Base-by-base conservation (phyloP, 1,139 yeast genomes). In the Protomyces macrosporus region DNA sequence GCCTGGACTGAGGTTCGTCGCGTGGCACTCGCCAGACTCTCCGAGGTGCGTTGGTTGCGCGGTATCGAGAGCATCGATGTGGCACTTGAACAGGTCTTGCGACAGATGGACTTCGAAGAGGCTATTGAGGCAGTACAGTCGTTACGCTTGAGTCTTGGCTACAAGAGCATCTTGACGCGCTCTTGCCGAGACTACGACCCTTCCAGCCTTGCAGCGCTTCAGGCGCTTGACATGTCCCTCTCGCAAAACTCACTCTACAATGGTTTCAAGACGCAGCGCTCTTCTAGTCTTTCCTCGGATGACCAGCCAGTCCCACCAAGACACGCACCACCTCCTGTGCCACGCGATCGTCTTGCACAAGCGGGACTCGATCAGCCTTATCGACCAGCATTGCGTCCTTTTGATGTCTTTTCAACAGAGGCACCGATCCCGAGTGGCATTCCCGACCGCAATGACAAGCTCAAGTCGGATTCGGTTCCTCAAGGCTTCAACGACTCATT, bases 1-100 rank as follows among this genome's bases (percentile, higher is more conserved):
- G 60, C 60, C 12, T 57, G 60, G 60, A 16, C 50, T n/a, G 50
- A 48, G 12, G 52, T 57, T 6, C 48, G 60, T 6, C 55, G 52
- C 50, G 40, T 57, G n/a, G 60, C 55, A 6, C 30, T 30, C 10
- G 32, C 39, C 7, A 48, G 60, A 10, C 16, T 39, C n/a, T 23
- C 35, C 10, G 52, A 57, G 9, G 30, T 35, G 12, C 60, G 60
- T 7, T 57, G 52, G 34, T 23, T 57, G 60, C 48, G 39, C 33
- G 53, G 60, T 23, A 48, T 57, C 6, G 60, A 51, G 32, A 32
- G 48, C 14, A 57, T 57, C 34, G 60, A 57, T 9, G 48, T 42
- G 4, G 48, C 48, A 16, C 48, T 42, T 30, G 48, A 42, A 32
- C 48, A 42, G 16, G 48, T 42, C 48, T 14, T 9, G 48, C 48